These are phyloP conservation scores for Malassezia slooffiae DNA, from an alignment of 1,284 basidiomycete genomes.

Conservation along the genomic window DNA sequence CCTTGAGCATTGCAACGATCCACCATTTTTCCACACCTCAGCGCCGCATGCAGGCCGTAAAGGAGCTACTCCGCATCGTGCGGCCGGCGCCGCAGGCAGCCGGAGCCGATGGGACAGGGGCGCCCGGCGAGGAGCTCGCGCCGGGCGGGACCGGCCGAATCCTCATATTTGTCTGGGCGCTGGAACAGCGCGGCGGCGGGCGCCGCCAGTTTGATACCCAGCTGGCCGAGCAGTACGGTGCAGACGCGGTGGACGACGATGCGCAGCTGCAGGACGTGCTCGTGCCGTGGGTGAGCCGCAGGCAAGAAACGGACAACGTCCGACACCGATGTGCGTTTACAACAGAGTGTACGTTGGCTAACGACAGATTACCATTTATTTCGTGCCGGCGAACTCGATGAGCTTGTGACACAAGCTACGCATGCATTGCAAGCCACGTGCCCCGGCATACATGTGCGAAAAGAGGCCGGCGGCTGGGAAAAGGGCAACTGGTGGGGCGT, in stretches of 20 bases:
- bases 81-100: conserved; percentile 9
- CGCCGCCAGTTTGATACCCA: conserved; percentile 30
- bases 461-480: conserved; percentile 40
- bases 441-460: conserved; percentile 13
- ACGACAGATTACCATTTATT: conserved; percentile 44
- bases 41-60: conserved; percentile 25
- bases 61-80: conserved; percentile 33
- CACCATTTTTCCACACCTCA: conserved; percentile 41
- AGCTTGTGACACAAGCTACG: conserved; percentile 29
- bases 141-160: conserved; percentile 72
- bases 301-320: conserved; percentile 9
- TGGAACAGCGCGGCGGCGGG: conserved; percentile 64
- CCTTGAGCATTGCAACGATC: conserved; percentile 44
- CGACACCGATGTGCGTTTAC: conserved; percentile 32
- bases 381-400: conserved; percentile 34
- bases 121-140: too few species aligned
- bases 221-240: background rate
- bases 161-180: conserved; percentile 96
- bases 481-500: conserved; percentile 46
- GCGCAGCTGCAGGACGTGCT: conserved; percentile 31
- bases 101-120: too few species aligned
- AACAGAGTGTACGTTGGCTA: background rate
- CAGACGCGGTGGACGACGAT: too few species aligned
- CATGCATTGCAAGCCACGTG: conserved; percentile 10
- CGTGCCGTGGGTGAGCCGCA: conserved; percentile 40